A percentile compares a stretch with the other conserved stretches of the same genome.
Conservation (phyloP, 768 basidiomycete species). For the Mycena filopes region DNA sequence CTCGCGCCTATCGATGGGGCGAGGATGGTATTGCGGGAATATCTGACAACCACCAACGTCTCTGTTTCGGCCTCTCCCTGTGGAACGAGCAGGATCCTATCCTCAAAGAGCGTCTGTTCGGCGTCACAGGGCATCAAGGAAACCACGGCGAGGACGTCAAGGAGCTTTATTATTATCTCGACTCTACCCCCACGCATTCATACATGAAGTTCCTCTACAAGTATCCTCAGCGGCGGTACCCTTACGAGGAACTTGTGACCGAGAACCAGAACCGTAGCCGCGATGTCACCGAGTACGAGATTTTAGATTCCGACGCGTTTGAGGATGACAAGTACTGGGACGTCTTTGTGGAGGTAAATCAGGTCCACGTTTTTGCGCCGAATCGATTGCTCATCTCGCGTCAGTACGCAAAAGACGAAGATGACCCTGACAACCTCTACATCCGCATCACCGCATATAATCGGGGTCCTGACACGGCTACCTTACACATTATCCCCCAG, state of each 20-base stretch:
- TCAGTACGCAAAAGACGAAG: slow-evolving; percentile 97
- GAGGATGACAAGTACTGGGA: slow-evolving; percentile 98
- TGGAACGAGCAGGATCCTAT: slow-evolving; percentile 98
- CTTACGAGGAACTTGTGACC: slow-evolving; percentile 91
- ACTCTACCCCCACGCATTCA: slow-evolving; percentile 98
- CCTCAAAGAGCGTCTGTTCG: slow-evolving; percentile 96
- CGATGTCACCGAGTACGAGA: slow-evolving; percentile 91
- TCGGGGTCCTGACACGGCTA: slow-evolving; percentile 94
- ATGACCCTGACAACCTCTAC: slow-evolving; percentile 87
- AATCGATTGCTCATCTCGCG: slow-evolving; percentile 11
- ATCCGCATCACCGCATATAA: slow-evolving; percentile 97
- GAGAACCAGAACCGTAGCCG: slow-evolving; percentile 87
- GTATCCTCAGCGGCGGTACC: slow-evolving; percentile 92
- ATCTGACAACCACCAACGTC: slow-evolving; percentile 94
- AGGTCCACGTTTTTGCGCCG: background rate
- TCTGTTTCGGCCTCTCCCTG: slow-evolving; percentile 90
- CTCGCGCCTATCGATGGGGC: slow-evolving; percentile 97
- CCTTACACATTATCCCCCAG: slow-evolving; percentile 93
- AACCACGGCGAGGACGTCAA: slow-evolving; percentile 99
- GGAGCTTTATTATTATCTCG: slow-evolving; percentile 98
- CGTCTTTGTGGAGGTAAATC: slow-evolving; percentile 91
- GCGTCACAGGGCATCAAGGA: slow-evolving; percentile 96
- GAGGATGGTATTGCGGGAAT: slow-evolving; percentile 98
- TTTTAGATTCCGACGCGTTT: slow-evolving; percentile 91
- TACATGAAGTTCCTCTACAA: slow-evolving; percentile 99